phyloP scores from a whole-genome alignment of 1,284 basidiomycete genomes.

The Ustilago curta region DNA sequence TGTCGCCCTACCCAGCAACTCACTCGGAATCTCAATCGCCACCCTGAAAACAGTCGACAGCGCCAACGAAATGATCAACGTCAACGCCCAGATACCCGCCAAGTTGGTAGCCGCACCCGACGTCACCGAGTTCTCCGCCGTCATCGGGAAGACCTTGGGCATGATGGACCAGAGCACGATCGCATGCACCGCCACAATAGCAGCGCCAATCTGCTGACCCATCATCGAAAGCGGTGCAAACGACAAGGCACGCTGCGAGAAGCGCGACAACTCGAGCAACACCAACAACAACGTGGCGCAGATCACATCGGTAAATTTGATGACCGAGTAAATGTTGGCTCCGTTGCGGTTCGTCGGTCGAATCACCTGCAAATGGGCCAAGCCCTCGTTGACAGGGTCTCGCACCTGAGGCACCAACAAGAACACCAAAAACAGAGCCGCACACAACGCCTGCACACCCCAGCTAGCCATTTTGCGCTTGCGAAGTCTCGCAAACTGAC shows the following conservation, averaged over 20 bases:
- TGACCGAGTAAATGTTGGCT: slow-evolving; percentile 37
- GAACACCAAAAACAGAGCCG: slow-evolving; percentile 30
- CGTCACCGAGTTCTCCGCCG: slow-evolving; percentile 17
- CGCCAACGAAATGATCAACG: slow-evolving; percentile 35
- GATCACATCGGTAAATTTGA: slow-evolving; percentile 44
- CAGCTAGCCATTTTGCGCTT: slow-evolving; percentile 14
- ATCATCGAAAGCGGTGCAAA: slow-evolving; percentile 32
- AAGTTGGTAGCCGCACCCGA: slow-evolving; percentile 31
- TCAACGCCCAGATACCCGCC: slow-evolving; percentile 46
- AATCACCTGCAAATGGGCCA: slow-evolving; percentile 36
- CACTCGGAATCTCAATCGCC: slow-evolving; percentile 39
- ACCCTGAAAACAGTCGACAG: slow-evolving; percentile 34
- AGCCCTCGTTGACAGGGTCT: slow-evolving; percentile 28
- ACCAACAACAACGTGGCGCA: slow-evolving; percentile 31
- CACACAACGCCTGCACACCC: slow-evolving; percentile 20
- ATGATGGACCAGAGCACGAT: slow-evolving; percentile 47
- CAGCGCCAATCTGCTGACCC: slow-evolving; percentile 47
- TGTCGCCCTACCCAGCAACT: slow-evolving; percentile 40
- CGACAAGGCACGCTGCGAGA: slow-evolving; percentile 22
- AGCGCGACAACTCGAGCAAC: slow-evolving; percentile 26
- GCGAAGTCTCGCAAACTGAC: slow-evolving; percentile 26
- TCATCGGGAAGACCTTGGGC: slow-evolving; percentile 47
- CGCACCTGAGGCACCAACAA: slow-evolving; percentile 39
- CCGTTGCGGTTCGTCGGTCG: slow-evolving; percentile 25
- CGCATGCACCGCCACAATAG: slow-evolving; percentile 34